Evolutionary conservation across 2,329 filamentous ascomycete species (phyloP).

Genomic region (Xylaria sp.): DNA sequence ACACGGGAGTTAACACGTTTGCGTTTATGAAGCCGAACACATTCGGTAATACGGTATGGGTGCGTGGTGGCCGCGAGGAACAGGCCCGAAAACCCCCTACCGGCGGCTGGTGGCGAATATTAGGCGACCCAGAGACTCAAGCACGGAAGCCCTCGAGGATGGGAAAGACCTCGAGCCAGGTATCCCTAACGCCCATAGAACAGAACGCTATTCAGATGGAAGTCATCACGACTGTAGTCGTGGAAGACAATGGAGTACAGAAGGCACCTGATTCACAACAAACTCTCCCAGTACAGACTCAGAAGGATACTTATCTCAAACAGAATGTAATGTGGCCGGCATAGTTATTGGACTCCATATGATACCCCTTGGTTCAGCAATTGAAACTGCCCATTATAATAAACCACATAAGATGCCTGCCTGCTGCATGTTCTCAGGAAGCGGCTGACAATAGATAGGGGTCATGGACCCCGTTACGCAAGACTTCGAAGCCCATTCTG

Average conservation of each 20-base stretch:
- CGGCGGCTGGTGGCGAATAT: constrained; percentile 38
- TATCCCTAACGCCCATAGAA: constrained; percentile 39
- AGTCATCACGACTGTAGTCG: constrained; percentile 46
- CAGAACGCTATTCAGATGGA: constrained; percentile 49
- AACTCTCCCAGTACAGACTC: constrained; percentile 12
- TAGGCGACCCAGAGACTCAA: constrained; percentile 37
- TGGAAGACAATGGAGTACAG: constrained; percentile 41
- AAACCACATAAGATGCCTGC: not conserved
- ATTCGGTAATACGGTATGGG: constrained; percentile 50
- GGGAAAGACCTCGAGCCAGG: constrained; percentile 42
- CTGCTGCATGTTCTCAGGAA: not conserved
- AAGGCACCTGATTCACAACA: constrained; percentile 2
- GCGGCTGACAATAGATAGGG: not conserved
- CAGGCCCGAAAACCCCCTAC: constrained; percentile 33
- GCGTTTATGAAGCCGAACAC: constrained; percentile 55
- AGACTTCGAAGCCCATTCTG: not conserved
- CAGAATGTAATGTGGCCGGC: constrained; percentile 5
- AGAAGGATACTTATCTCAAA: constrained; percentile 19
- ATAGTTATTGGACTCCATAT: constrained; percentile 4
- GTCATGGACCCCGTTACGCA: not conserved
- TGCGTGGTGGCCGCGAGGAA: constrained; percentile 42
- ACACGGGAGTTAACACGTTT: constrained; percentile 64
- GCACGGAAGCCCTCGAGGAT: constrained; percentile 22
- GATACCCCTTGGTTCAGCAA: constrained; percentile 25
- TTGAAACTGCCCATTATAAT: not conserved